Base-by-base conservation (phyloP, 768 basidiomycete genomes). In the Hericium erinaceus region DNA sequence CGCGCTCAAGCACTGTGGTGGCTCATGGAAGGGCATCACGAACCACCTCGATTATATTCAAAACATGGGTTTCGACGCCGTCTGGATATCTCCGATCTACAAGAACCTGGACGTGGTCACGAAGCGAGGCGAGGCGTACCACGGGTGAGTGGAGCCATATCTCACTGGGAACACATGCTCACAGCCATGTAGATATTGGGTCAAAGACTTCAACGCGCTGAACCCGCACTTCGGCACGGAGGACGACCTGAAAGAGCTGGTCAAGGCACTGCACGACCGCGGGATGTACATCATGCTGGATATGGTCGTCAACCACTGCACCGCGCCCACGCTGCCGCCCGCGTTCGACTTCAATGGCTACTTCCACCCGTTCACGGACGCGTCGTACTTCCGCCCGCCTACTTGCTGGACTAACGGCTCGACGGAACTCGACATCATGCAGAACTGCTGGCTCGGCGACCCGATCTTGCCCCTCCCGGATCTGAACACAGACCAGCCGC, bases 261-360 rank as follows among this genome's bases (percentile, higher is more conserved):
- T 73, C 22, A 58, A 68, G 18, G 76, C 76, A 6, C 66, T 83
- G 28, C 83, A 83, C 59, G 60, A 65, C 1, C 74, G 78, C 22
- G 74, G 72, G 49, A 84, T 84, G 83, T 75, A 73, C 66, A 73
- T 84, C 60, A 82, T 84, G 79, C 67, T 84, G n/a, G 83, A 84
- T 66, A 68, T 83, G 54, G 83, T 85, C 60, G 74, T 84, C 60
- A 84, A 84, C 62, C 82, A 84, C 65, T 74, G 84, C 67, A 78
- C 78, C 2, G 71, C 77, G 0, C 61, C 70, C 18, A 15, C 33
- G 48, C 56, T 58, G 60, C 68, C 46, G 57, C 67, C 18, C 15
- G 9, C n/a, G 5, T 46, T 46, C 44, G 53, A 48, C 16, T 57
- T 60, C 65, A 52, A 61, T 61, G 40, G 41, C 60, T 40, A 58